Base-by-base conservation (phyloP, 2,329 filamentous ascomycete genomes). In the Beauveria medogensis region DNA sequence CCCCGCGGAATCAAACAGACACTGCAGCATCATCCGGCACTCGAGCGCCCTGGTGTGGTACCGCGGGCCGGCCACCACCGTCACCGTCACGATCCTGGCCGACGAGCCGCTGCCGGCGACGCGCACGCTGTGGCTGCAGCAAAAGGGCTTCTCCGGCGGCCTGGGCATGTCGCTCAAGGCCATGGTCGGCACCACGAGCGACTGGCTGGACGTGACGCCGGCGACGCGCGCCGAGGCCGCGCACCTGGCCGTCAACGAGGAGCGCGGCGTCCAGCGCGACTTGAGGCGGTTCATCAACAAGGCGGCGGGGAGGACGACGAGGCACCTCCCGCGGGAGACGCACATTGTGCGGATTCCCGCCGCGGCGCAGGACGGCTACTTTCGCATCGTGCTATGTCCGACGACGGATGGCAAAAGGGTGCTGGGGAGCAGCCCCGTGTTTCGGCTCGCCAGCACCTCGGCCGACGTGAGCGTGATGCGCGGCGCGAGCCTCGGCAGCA, bases 171-270 rank as follows among this genome's bases (percentile, higher is more conserved):
- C 79, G 7, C 74, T 86, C 30, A 88, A 87, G 68, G 82, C 85
- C 0, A 70, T 89, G 1, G 73, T 89, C 41, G 82, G 85, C 8
- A 78, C 80, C 0, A 82, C 79, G 14, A 77, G 78, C 8, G 78
- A 74, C 66, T 90, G 88, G 87, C 75, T 90, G 14, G 80, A 90
- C 62, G 86, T 90, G 2, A 90, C 88, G 0, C 88, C 88, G 0
- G 74, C 75, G 0, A 71, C 77, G 2, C 75, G 76, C 24, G 77
- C 82, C 0, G 67, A 70, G 0, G 67, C 77, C 0, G 73, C 80
- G 0, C 79, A 86, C 52, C 67, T 90, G 1, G 73, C 80, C 0
- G 74, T 77, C 1, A 73, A 72, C 1, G 84, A 89, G 41, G 88
- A 90, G 68, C 78, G 87, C 2, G 83, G 80, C 1, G 88, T 87